Evolutionary conservation across 2,329 filamentous ascomycete genomes (phyloP).

Genomic region (Penicillium sclerotiorum): DNA sequence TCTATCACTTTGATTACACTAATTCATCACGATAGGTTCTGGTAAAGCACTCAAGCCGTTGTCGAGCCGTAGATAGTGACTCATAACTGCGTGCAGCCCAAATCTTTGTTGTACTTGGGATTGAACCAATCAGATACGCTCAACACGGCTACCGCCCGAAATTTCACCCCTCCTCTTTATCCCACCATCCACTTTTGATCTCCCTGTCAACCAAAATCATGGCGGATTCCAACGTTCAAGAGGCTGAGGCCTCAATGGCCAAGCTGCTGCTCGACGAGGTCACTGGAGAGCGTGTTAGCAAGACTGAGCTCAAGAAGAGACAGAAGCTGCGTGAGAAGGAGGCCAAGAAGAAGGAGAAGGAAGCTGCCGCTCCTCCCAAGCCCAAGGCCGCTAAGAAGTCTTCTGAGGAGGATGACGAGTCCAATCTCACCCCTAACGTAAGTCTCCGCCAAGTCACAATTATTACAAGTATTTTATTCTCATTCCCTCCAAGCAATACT

Average conservation of each 20-base stretch:
- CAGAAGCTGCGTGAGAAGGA: conserved; percentile 88
- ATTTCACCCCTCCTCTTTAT: conserved; percentile 30
- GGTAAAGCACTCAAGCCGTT: no score
- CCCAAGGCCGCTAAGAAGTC: conserved; percentile 64
- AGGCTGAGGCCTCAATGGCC: conserved; percentile 56
- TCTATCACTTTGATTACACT: no score
- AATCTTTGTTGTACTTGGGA: conserved; percentile 11
- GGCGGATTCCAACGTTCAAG: conserved; percentile 46
- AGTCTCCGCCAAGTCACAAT: conserved; percentile 28
- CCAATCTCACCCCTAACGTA: conserved; percentile 74
- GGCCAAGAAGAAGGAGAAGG: conserved; percentile 86
- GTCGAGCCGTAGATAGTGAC: no score
- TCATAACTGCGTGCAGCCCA: no score
- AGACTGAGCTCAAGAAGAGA: conserved; percentile 90
- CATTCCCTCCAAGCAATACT: conserved; percentile 95
- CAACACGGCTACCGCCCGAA: conserved; percentile 36
- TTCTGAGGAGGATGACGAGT: conserved; percentile 65
- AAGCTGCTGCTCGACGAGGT: conserved; percentile 88
- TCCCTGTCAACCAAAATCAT: conserved; percentile 30
- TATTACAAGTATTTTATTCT: no score
- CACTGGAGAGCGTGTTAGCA: conserved; percentile 84
- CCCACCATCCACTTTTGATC: conserved; percentile 26
- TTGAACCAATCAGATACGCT: conserved; percentile 38
- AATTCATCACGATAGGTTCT: no score
- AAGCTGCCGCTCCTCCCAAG: conserved; percentile 66